Percentiles rank a stretch among this genome's conserved stretches.
Conservation (phyloP, 2,329 filamentous ascomycete species). For the Aspergillus transmontanensis region DNA sequence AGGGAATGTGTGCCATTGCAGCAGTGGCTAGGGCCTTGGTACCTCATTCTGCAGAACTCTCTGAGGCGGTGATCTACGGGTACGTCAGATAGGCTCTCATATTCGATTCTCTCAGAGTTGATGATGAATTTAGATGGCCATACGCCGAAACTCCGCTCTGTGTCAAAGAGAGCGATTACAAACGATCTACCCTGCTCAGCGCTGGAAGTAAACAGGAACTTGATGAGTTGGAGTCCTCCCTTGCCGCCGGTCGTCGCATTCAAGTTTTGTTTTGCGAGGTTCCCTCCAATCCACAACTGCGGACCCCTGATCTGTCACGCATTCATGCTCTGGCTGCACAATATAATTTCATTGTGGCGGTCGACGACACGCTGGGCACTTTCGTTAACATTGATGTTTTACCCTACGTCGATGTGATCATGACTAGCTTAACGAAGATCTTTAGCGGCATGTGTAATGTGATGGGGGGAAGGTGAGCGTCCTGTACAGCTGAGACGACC, state of each 20-base stretch:
- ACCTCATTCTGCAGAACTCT: background rate
- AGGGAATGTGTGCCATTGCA: conserved; percentile 10
- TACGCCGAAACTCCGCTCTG: conserved; percentile 7
- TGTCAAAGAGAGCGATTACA: background rate
- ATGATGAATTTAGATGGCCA: conserved; percentile 4
- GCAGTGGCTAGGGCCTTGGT: conserved; percentile 7
- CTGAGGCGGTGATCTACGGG: conserved; percentile 12
- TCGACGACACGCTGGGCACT: conserved; percentile 43
- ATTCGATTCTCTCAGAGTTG: background rate
- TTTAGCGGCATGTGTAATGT: conserved; percentile 62
- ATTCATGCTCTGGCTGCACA: conserved; percentile 46
- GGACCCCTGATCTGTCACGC: conserved; percentile 44
- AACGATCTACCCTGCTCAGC: conserved; percentile 10
- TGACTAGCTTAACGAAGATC: conserved; percentile 60
- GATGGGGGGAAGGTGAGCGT: conserved; percentile 41
- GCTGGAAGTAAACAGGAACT: conserved; percentile 17
- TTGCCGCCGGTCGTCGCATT: conserved; percentile 14
- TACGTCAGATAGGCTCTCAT: background rate
- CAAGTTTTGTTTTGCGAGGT: conserved; percentile 54
- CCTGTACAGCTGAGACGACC: background rate
- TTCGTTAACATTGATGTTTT: conserved; percentile 51
- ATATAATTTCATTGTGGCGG: conserved; percentile 34
- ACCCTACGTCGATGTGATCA: conserved; percentile 50
- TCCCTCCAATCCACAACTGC: conserved; percentile 51
- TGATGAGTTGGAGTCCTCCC: conserved; percentile 17